Base-by-base conservation (phyloP, 1,284 basidiomycete genomes). In the Coriolopsis trogii region DNA sequence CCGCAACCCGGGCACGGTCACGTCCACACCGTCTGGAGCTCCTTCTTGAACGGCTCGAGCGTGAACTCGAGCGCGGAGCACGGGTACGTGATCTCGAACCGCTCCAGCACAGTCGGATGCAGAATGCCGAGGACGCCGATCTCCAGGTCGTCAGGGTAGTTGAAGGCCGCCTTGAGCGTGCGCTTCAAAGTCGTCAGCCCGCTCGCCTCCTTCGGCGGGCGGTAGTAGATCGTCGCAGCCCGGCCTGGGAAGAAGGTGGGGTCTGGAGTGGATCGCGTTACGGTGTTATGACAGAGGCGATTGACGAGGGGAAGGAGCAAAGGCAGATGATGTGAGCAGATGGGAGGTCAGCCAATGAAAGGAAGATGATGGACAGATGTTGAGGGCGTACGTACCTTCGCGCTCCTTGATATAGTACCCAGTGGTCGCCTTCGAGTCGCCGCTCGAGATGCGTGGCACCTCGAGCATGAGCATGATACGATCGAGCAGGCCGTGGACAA, bases 41-140 rank as follows among this genome's bases (percentile, higher is more conserved):
- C 76, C 72, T 90, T 94, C 73, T 93, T 86, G 80, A 99, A 94
- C 13, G 89, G 89, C 71, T 97, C 93, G 42, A 99, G 77, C 42
- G 89, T 89, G 69, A 99, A 93, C 79, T 99, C 97, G 53, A 99
- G 75, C 9, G 88, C 88, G 15, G 95, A 97, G 72, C 95, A 98
- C n/a, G 96, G 97, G 73, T 92, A 95, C 41, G 84, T 82, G 60
- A 99, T 89, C 70, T 97, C 94, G 71, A 95, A 98, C 64, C 91
- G 93, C 63, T 86, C 82, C 51, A 98, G 75, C n/a, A 97, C 95
- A 12, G 75, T 81, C 3, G 95, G 95, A 70, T 98, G 95, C 53
- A 98, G 75, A 60, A 97, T 91, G 24, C 95, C 95, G 50, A 98
- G 75, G 29, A 79, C 82, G 34, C 95, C 95, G 63, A 98, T 89